These are phyloP conservation scores for Pythium brachiatum DNA, from an alignment of 352 stramenopile species.

Conservation along the genomic window DNA sequence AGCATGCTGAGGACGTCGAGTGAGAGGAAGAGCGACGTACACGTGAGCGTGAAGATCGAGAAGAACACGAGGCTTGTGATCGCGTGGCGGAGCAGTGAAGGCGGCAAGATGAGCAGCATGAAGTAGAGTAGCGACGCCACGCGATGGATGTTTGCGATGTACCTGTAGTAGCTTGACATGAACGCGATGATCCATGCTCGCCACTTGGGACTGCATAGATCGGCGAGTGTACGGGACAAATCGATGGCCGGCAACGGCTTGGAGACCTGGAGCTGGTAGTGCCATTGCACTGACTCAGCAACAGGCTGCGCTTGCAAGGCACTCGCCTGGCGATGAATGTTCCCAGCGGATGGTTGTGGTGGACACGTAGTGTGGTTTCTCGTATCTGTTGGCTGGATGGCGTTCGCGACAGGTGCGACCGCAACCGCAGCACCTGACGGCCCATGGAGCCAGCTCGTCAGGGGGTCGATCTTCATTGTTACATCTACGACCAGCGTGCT, in stretches of 20 bases:
- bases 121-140: constrained; percentile 8
- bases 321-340: neutral
- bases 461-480: too few species aligned
- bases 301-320: neutral
- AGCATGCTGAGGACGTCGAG: constrained; percentile 24
- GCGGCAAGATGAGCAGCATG: constrained; percentile 6
- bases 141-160: neutral
- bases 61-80: neutral
- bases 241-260: constrained; percentile 1
- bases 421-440: neutral
- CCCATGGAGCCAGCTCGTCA: neutral
- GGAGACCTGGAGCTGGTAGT: neutral
- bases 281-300: neutral
- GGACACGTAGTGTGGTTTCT: too few species aligned
- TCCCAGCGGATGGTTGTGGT: too few species aligned
- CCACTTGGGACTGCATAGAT: neutral
- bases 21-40: constrained; percentile 26
- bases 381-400: too few species aligned
- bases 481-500: too few species aligned
- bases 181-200: neutral
- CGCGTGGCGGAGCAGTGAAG: neutral
- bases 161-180: constrained; percentile 1
- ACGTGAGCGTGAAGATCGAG: constrained; percentile 3
- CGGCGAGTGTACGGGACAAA: constrained; percentile 1
- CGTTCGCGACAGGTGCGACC: neutral